phyloP scores from a whole-genome alignment of 2,329 filamentous ascomycete species.

The Verticillium isaacii region DNA sequence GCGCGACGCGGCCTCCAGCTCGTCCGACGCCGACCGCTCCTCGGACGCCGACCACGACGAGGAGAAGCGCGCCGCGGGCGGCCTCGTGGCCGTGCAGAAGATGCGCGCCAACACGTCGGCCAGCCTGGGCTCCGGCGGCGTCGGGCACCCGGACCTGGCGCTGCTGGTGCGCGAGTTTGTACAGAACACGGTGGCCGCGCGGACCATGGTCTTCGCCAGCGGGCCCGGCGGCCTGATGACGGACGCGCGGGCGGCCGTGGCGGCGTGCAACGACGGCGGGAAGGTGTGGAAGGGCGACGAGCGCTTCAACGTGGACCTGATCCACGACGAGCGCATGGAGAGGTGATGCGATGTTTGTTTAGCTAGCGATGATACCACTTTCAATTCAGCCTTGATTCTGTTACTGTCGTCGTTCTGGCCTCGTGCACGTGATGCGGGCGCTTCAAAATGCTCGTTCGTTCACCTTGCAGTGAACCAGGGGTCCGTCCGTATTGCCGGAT shows the following conservation, averaged over 20 bases:
- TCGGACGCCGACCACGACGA: conserved; percentile 7
- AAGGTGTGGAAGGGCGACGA: conserved; percentile 56
- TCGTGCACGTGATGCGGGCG: too few relatives aligned
- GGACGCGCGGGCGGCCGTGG: conserved; percentile 51
- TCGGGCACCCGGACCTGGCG: conserved; percentile 38
- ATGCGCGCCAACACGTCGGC: neutral
- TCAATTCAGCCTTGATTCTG: neutral
- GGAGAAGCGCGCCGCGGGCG: conserved; percentile 17
- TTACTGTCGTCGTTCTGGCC: neutral
- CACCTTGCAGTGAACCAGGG: too few relatives aligned
- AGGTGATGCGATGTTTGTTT: conserved; percentile 24
- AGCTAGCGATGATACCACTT: neutral
- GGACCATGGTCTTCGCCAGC: conserved; percentile 54
- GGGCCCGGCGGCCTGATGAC: conserved; percentile 56
- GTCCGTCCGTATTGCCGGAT: too few relatives aligned
- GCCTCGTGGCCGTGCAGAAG: conserved; percentile 6
- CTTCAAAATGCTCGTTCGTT: too few relatives aligned
- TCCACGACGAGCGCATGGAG: conserved; percentile 58
- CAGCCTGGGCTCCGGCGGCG: neutral
- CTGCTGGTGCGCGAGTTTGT: conserved; percentile 45
- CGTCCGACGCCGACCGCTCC: conserved; percentile 7
- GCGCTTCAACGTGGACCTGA: conserved; percentile 48
- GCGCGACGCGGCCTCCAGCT: conserved; percentile 32
- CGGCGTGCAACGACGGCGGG: conserved; percentile 43
- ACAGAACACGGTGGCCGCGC: conserved; percentile 36